A percentile compares a stretch with the other conserved stretches of the same genome.
Conservation (phyloP, 495 filamentous ascomycete genomes). For the Tuber microsphaerosporum region DNA sequence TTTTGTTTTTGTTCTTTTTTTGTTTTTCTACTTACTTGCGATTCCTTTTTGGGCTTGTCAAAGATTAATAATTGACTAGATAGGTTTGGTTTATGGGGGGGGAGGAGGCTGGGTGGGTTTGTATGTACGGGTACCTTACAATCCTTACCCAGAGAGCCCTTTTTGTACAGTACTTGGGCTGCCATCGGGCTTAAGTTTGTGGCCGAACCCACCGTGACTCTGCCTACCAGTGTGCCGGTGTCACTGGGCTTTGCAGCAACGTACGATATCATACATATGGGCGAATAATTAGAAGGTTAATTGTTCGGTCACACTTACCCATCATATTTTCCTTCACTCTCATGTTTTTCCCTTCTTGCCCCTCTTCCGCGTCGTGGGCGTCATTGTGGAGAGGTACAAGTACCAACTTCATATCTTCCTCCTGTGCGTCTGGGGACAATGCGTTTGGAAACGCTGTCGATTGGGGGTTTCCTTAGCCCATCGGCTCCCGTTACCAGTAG, state of each 20-base stretch:
- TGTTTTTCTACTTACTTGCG: background rate
- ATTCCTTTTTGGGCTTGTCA: background rate
- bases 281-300: background rate
- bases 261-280: background rate
- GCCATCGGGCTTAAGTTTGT: background rate
- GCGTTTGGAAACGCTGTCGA: conserved; percentile 31
- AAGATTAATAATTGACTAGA: conserved; percentile 1
- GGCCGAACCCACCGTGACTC: background rate
- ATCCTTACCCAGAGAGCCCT: background rate
- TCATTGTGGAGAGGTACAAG: background rate
- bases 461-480: conserved; percentile 28
- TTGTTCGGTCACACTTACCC: background rate
- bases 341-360: background rate
- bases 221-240: background rate
- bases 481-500: conserved; percentile 36
- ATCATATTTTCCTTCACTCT: conserved; percentile 9
- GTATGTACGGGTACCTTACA: background rate
- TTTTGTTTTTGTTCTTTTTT: background rate
- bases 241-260: background rate
- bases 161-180: background rate
- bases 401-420: background rate
- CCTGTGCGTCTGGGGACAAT: background rate
- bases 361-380: background rate
- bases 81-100: conserved; percentile 2
- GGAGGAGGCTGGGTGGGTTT: background rate